Evolutionary conservation across 495 filamentous ascomycete species (phyloP), one percentile per base, ranked within the genome.

Genomic region (Trichoderma asperelloides): DNA sequence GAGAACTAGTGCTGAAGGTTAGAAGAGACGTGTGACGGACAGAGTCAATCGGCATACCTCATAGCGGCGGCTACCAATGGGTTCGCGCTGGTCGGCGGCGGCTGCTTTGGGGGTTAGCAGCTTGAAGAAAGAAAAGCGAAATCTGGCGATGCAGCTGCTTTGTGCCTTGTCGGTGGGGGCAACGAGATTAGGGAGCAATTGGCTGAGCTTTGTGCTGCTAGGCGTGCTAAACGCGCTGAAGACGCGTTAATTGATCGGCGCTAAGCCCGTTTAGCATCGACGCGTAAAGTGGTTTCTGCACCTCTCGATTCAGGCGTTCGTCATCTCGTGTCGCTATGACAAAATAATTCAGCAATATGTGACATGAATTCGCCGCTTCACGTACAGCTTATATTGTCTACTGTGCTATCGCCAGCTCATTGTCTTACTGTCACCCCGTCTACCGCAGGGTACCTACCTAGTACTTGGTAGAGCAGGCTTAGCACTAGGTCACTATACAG

Each of bases 1-100:
- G 93, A 76, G 91, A 93, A 83, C 91, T 81, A 62, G 13, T 18
- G 33, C 7, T 87, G 68, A 30, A 51, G 43, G 66, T 68, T 68
- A 69, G 55, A 13, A 30, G 16, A 13, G 5, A 13, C 9, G 9
- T 18, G 2, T 3, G 9, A 18, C 16, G 16, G 9, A 7, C 15
- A 43, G n/a, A 15, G 2, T 5, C 5, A 40, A 41, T 41, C 7
- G 65, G 65, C 70, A 67, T 68, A 77, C 79, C 79, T 80, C 79
- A 81, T 81, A 68, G 28, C 75, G 65, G 69, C 66, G 43, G 57
- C 51, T 45, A 18, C 30, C 25, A 30, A 30, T 28, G 55, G n/a
- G 39, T 13, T 65, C 9, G 21, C 33, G 28, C 40, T 51, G 45
- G 64, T 55, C 18, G 45, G 39, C 25, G 27, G 64, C 6, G 25